Evolutionary conservation across 495 filamentous ascomycete species (phyloP).

Genomic region (Neurospora pannonica): DNA sequence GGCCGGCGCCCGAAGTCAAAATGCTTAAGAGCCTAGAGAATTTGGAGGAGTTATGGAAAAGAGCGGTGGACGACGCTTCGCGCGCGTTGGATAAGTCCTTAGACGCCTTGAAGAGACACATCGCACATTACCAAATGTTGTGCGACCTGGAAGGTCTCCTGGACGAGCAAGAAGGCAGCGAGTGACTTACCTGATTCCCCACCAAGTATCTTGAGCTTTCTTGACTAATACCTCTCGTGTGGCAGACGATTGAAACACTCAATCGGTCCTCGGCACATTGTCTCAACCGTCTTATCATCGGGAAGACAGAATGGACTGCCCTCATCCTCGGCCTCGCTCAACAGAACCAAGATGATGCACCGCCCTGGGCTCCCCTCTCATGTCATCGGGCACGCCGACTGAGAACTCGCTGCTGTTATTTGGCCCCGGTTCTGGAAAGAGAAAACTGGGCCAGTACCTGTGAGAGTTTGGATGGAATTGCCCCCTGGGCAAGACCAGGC

Average conservation of each 20-base stretch:
- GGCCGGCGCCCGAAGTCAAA: background rate
- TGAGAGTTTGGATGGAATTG: background rate
- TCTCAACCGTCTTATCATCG: background rate
- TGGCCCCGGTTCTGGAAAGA: background rate
- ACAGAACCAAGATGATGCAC: background rate
- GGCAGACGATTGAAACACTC: background rate
- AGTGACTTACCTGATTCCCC: background rate
- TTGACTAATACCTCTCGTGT: background rate
- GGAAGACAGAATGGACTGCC: background rate
- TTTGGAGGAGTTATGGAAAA: background rate
- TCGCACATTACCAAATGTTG: background rate
- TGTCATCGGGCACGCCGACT: background rate
- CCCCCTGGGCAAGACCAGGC: background rate
- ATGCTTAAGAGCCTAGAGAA: background rate
- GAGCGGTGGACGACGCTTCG: background rate
- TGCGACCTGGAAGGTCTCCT: background rate
- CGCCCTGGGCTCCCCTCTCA: background rate
- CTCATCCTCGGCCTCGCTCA: background rate
- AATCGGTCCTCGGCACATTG: background rate
- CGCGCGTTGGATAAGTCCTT: background rate
- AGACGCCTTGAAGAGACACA: background rate
- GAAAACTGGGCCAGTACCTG: background rate
- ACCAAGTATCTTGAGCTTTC: background rate
- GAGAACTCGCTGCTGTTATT: background rate
- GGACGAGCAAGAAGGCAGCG: background rate